Evolutionary conservation across 176 grass and related monocot species (phyloP).

Genomic region (Zizania latifolia): DNA sequence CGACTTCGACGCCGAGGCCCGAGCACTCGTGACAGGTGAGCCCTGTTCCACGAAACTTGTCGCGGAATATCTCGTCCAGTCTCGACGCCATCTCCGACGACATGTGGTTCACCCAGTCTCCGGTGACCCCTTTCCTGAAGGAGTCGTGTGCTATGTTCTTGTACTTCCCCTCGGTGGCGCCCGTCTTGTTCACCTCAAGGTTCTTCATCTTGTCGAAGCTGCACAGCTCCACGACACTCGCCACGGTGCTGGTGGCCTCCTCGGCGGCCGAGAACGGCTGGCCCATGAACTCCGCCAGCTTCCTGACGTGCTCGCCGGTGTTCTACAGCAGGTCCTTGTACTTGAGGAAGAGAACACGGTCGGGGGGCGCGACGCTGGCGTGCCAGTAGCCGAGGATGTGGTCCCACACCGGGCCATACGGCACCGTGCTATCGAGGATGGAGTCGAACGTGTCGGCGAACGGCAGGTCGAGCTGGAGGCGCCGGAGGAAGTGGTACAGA

Average conservation of each 20-base stretch:
- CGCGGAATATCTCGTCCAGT: too few species aligned
- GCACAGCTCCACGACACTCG: slow-evolving; percentile 32
- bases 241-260: slow-evolving; percentile 19
- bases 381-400: slow-evolving; percentile 37
- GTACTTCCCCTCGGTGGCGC: background rate
- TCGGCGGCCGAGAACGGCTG: slow-evolving; percentile 37
- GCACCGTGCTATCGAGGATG: slow-evolving; percentile 35
- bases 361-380: slow-evolving; percentile 13
- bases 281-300: slow-evolving; percentile 38
- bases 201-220: slow-evolving; percentile 44
- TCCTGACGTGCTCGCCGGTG: slow-evolving; percentile 2
- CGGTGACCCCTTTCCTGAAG: slow-evolving; percentile 36
- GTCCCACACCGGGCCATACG: slow-evolving; percentile 41
- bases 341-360: slow-evolving; percentile 36
- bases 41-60: slow-evolving; percentile 15
- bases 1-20: too few species aligned
- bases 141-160: background rate
- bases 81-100: slow-evolving; percentile 33
- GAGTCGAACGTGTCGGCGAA: slow-evolving; percentile 35
- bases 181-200: slow-evolving; percentile 38
- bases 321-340: slow-evolving; percentile 43
- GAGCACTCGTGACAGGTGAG: background rate
- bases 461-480: background rate
- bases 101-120: slow-evolving; percentile 53
- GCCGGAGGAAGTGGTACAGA: slow-evolving; percentile 17